phyloP scores from a whole-genome alignment of 768 basidiomycete genomes.

The Trametes maxima region DNA sequence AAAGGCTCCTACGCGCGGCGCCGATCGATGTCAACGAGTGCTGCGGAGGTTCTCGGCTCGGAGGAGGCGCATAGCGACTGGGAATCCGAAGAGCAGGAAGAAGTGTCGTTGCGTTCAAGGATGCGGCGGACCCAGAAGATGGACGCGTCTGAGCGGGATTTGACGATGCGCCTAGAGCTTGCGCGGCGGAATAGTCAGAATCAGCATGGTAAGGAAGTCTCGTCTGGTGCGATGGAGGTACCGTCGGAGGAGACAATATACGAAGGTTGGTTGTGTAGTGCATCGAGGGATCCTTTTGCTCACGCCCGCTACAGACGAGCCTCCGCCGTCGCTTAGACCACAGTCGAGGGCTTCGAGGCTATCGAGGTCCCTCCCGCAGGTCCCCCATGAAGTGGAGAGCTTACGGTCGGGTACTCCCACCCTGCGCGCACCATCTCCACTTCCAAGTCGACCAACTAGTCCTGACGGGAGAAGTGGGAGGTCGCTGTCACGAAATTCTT shows the following conservation, averaged over 20 bases:
- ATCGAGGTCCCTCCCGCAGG: slow-evolving; percentile 35
- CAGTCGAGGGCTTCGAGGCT: slow-evolving; percentile 51
- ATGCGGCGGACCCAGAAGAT: slow-evolving; percentile 23
- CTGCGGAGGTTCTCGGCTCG: slow-evolving; percentile 3
- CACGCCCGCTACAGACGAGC: slow-evolving; percentile 51
- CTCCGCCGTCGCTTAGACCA: slow-evolving; percentile 55
- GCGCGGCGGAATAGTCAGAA: slow-evolving; percentile 84
- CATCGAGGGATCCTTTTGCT: slow-evolving; percentile 1
- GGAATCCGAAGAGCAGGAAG: not conserved
- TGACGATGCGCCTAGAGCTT: slow-evolving; percentile 76
- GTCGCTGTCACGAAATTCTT: slow-evolving; percentile 49
- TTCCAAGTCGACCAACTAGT: slow-evolving; percentile 2
- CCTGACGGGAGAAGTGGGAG: slow-evolving; percentile 37
- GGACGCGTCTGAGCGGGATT: slow-evolving; percentile 75
- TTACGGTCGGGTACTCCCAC: slow-evolving; percentile 51
- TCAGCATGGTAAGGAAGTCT: slow-evolving; percentile 55
- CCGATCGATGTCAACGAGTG: slow-evolving; percentile 28
- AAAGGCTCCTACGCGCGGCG: slow-evolving; percentile 23
- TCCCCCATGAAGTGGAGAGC: slow-evolving; percentile 35
- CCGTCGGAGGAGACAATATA: slow-evolving; percentile 71
- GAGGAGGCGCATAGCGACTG: slow-evolving; percentile 46
- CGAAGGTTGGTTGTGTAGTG: slow-evolving; percentile 57
- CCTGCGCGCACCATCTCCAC: slow-evolving; percentile 32
- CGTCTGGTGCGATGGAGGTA: slow-evolving; percentile 45
- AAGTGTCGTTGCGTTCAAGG: not conserved